Evolutionary conservation across 2,329 filamentous ascomycete species (phyloP).

Genomic region (Exophiala xenobiotica): DNA sequence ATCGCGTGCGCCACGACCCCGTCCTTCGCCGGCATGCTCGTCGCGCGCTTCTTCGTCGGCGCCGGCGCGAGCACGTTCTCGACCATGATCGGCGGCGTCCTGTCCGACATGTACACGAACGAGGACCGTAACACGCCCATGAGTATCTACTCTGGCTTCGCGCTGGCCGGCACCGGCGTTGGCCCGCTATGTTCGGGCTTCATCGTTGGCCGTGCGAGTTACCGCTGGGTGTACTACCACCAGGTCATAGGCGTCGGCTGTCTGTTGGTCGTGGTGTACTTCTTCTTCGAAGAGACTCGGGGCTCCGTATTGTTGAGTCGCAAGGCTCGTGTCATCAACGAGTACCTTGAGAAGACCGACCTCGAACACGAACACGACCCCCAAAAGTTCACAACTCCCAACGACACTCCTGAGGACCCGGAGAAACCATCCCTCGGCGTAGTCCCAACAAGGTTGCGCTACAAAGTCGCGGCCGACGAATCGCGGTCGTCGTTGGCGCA

Average conservation of each 20-base stretch:
- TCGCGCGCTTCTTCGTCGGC: constrained; percentile 71
- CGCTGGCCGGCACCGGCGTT: constrained; percentile 74
- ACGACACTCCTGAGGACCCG: too few species aligned
- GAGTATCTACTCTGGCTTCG: constrained; percentile 79
- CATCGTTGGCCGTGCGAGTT: constrained; percentile 65
- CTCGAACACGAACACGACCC: background rate
- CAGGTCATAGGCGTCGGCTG: constrained; percentile 70
- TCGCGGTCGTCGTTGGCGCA: constrained; percentile 23
- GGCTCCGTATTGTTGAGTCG: constrained; percentile 75
- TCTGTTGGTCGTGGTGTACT: constrained; percentile 62
- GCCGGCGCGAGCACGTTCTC: constrained; percentile 71
- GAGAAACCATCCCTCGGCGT: too few species aligned
- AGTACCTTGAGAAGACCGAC: constrained; percentile 69
- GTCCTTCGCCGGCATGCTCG: constrained; percentile 69
- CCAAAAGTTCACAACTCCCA: background rate
- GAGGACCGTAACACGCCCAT: constrained; percentile 82
- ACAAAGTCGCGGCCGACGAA: constrained; percentile 27
- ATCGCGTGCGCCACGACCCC: constrained; percentile 70
- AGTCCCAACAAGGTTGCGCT: constrained; percentile 22
- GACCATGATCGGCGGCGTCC: constrained; percentile 88
- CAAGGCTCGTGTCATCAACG: constrained; percentile 72
- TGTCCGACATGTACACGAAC: constrained; percentile 80
- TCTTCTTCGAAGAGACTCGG: constrained; percentile 78
- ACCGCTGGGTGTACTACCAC: constrained; percentile 88
- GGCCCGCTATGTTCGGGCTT: constrained; percentile 72